Base-by-base conservation (phyloP, 1,284 basidiomycete genomes). In the Malassezia pachydermatis region DNA sequence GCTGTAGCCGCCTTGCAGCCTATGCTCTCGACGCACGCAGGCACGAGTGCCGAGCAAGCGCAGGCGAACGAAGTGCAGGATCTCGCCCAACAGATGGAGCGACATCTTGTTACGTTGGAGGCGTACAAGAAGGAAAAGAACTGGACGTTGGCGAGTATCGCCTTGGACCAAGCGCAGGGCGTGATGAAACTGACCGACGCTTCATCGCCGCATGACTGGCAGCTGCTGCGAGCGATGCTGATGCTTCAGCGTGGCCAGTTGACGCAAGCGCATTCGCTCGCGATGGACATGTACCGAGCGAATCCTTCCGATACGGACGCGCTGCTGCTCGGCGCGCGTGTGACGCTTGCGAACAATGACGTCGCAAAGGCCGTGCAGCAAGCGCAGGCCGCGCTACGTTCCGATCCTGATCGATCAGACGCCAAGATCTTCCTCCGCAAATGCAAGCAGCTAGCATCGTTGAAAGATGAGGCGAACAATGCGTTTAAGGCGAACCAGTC, bases 391-490 rank as follows among this genome's bases (percentile, higher is more conserved):
- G 86, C 87, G 1, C 76, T 90, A 11, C 79, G 84, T 19, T 75
- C 82, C 36, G 87, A 90, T 67, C 88, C 88, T 0, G 84, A 84
- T 27, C 79, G 84, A 61, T 78, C 78, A 41, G 76, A 76, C 7
- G 86, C 86, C 0, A 78, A 81, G 60, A 78, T 77, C 50, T 73
- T 88, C 43, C 77, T 88, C 45, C 84, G 81, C 66, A 80, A 84
- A 14, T 78, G 84, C 19, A 83, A 83, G 62, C 82, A 83, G 38
- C 79, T 90, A 11, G 86, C 90, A 58, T 74, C 80, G 43, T 72
- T 84, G 39, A 90, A 90, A 66, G 86, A 88, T 54, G 84, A 86
- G 57, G 87, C 87, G 0, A 90, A 90, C 62, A 65, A 71, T 0
- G 77, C 79, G 1, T 90, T 90, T 75, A 88, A 88, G 72, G 51